Base-by-base conservation (phyloP, 2,329 filamentous ascomycete species). In the Cordyceps fumosorosea region DNA sequence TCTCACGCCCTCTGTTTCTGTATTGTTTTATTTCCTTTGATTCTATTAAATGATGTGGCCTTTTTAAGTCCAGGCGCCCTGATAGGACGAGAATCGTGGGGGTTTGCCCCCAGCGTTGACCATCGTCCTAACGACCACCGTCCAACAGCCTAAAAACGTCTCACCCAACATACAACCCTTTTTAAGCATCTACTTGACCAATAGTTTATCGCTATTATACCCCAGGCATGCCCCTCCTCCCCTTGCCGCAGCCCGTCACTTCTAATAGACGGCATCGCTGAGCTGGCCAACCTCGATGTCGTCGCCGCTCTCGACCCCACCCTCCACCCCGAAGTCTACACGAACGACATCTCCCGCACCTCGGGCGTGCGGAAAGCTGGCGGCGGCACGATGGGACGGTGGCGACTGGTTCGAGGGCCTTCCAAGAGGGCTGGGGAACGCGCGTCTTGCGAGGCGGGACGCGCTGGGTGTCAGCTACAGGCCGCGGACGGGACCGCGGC, bases 151-250 rank as follows among this genome's bases (percentile, higher is more conserved):
- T 24, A 40, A 40, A 40, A 37, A 52, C n/a, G n/a, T 16, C 26
- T 20, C 24, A 34, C 11, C 11, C 48, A 24, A 29, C 29, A 32
- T 32, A 8, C 29, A 32, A 32, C 4, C 29, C 29, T 32, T 8
- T 32, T 24, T 12, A 14, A n/a, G n/a, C n/a, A n/a, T n/a, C n/a
- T n/a, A n/a, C n/a, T n/a, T n/a, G n/a, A n/a, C n/a, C 22, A 22
- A 24, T 48, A 4, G 12, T 37, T 12, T 8, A 3, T 52, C 10
- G 3, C 5, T 42, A 10, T 6, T 42, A n/a, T n/a, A 0, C 6
- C 18, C 11, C 14, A 47, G 76, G 60, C 73, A 77, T 77, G 40
- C 65, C 66, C 47, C 11, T 54, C 8, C 42, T 56, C n/a, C 62
- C 63, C 12, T 40, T 44, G 44, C 47, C 37, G 2, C 50, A 60